These are phyloP conservation scores for Pestalotiopsis sp. DNA, from an alignment of 2,329 filamentous ascomycete genomes.

Conservation along the genomic window DNA sequence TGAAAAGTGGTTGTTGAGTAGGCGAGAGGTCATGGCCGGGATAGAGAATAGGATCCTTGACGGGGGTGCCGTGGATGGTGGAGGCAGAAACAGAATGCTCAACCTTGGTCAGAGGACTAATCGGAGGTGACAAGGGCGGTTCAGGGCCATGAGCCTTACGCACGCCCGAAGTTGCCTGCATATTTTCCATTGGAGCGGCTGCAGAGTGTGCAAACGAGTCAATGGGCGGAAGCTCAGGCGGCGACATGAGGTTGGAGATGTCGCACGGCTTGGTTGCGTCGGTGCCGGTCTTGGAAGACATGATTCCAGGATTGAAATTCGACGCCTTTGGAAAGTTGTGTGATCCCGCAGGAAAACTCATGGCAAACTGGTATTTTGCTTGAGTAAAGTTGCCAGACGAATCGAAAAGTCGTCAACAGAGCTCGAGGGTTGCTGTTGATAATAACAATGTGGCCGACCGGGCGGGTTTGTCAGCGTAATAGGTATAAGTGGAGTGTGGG, in stretches of 20 bases:
- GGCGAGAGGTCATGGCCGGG: slow-evolving; percentile 47
- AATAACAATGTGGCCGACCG: background rate
- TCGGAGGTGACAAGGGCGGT: slow-evolving; percentile 55
- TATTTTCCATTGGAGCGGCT: slow-evolving; percentile 23
- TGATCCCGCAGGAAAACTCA: background rate
- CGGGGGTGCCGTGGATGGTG: slow-evolving; percentile 29
- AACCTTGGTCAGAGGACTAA: slow-evolving; percentile 51
- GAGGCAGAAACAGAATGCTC: slow-evolving; percentile 28
- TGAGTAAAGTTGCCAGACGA: slow-evolving; percentile 8
- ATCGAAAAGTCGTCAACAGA: slow-evolving; percentile 2
- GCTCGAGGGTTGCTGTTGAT: slow-evolving; percentile 11
- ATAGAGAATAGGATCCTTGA: slow-evolving; percentile 60
- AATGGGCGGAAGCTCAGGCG: slow-evolving; percentile 53
- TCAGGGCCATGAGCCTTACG: slow-evolving; percentile 37
- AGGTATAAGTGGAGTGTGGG: slow-evolving; percentile 11
- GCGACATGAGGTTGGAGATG: slow-evolving; percentile 61
- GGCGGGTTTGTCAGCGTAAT: slow-evolving; percentile 26
- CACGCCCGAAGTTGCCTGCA: slow-evolving; percentile 25
- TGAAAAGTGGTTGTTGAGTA: slow-evolving; percentile 52
- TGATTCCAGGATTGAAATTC: slow-evolving; percentile 18
- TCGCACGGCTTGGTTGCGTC: slow-evolving; percentile 42
- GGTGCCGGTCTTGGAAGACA: slow-evolving; percentile 16
- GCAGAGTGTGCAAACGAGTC: slow-evolving; percentile 49
- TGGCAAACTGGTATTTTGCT: background rate
- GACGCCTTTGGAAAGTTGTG: slow-evolving; percentile 10